These are phyloP conservation scores for Butyriboletus loyo DNA, from an alignment of 768 basidiomycete species.

Conservation along the genomic window DNA sequence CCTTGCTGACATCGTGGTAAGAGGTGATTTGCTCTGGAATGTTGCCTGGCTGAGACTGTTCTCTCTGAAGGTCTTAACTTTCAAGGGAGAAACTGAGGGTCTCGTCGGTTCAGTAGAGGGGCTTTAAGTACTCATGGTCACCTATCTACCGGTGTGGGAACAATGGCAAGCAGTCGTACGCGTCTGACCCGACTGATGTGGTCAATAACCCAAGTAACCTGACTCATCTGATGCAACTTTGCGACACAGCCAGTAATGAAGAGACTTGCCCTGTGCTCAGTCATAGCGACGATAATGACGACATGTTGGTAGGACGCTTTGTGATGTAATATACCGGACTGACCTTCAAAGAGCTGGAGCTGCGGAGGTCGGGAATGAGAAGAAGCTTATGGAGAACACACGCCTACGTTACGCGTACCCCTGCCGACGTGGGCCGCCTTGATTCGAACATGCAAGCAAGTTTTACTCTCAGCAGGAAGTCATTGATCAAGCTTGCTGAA, in stretches of 20 bases:
- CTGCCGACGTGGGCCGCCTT: no score
- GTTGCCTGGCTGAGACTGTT: neutral
- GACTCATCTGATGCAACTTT: neutral
- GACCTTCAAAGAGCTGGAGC: neutral
- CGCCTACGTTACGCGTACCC: no score
- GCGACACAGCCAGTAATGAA: neutral
- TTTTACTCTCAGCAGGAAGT: neutral
- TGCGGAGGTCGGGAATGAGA: neutral
- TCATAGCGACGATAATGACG: neutral
- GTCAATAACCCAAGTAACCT: neutral
- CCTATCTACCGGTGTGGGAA: neutral
- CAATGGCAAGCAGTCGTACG: neutral
- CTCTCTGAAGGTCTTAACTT: neutral
- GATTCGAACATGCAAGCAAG: no score
- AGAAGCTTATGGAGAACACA: neutral
- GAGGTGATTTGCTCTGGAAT: slow-evolving; percentile 36
- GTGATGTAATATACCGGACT: neutral
- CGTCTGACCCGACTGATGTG: neutral
- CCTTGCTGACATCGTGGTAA: slow-evolving; percentile 38
- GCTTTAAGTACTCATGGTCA: neutral
- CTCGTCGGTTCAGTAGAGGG: neutral
- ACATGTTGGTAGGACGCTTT: neutral
- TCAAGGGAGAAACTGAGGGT: no score
- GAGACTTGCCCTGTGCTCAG: neutral
- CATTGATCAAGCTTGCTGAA: neutral